Percentiles rank a stretch among this genome's conserved stretches.
Evolutionary conservation across 1,139 yeast species (phyloP).

Genomic region (Candida sanyaensis): DNA sequence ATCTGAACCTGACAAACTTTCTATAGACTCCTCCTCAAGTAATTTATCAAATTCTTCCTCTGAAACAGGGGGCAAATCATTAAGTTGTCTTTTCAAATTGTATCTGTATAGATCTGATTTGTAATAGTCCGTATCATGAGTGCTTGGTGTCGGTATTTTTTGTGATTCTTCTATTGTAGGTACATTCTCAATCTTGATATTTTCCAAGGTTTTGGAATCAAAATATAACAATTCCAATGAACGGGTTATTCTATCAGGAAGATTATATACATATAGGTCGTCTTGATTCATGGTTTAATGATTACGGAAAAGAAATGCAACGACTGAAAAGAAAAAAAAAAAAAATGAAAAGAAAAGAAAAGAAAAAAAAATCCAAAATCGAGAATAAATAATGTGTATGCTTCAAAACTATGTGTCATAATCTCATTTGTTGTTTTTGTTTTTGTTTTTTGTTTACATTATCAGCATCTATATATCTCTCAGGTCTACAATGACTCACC

Average conservation of each 20-base stretch:
- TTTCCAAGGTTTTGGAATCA: constrained; percentile 44
- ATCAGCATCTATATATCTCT: constrained; percentile 8
- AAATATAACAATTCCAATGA: constrained; percentile 59
- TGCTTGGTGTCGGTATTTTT: constrained; percentile 11
- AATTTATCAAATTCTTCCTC: constrained; percentile 62
- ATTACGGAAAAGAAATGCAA: not conserved
- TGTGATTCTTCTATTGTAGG: not conserved
- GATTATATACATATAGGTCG: constrained; percentile 55
- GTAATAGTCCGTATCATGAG: constrained; percentile 45
- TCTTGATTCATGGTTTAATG: constrained; percentile 16
- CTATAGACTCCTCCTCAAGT: constrained; percentile 52
- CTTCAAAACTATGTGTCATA: not conserved
- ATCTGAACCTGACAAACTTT: constrained; percentile 61
- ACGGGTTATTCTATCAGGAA: constrained; percentile 42
- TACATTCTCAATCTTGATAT: constrained; percentile 8
- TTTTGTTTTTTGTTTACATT: not conserved
- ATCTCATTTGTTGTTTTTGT: not conserved
- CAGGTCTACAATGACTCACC: constrained; percentile 36
- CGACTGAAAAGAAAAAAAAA: not conserved
- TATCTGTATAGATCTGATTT: constrained; percentile 62
- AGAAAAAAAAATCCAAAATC: constrained; percentile 7
- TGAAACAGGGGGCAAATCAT: constrained; percentile 47
- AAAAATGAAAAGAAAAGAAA: too few species aligned
- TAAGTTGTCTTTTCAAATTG: constrained; percentile 57
- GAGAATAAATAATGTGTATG: not conserved